These are phyloP conservation scores for Penicillium sp. DNA, from an alignment of 2,329 filamentous ascomycete species.

Conservation along the genomic window DNA sequence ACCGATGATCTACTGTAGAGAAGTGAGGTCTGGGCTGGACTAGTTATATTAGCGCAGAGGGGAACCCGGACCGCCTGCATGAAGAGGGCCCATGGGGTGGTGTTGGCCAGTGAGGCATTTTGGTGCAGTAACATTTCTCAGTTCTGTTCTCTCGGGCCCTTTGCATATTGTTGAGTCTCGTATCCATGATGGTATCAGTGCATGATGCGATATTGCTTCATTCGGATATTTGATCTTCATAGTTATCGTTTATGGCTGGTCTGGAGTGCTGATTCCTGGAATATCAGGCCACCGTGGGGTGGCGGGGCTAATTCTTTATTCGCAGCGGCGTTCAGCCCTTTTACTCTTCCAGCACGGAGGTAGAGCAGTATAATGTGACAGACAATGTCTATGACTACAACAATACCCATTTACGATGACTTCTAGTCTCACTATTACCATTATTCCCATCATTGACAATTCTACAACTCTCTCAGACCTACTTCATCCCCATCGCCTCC, in stretches of 20 bases:
- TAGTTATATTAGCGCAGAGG: slow-evolving; percentile 8
- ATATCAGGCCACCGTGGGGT: background rate
- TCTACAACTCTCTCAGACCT: background rate
- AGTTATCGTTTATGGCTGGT: background rate
- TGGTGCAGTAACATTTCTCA: background rate
- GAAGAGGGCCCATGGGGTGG: background rate
- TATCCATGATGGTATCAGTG: background rate
- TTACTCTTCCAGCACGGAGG: background rate
- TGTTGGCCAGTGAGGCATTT: background rate
- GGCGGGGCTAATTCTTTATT: background rate
- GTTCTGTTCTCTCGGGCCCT: background rate
- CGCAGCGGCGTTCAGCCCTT: background rate
- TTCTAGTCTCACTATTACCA: background rate
- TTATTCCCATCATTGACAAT: background rate
- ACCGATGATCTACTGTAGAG: slow-evolving; percentile 8
- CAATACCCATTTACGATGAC: background rate
- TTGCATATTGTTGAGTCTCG: background rate
- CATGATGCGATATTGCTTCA: background rate
- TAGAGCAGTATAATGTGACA: background rate
- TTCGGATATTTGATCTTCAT: background rate
- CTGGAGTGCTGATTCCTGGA: background rate
- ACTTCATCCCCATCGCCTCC: background rate
- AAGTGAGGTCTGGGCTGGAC: background rate
- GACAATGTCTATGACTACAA: too few species aligned
- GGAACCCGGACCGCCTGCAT: slow-evolving; percentile 2